Conservation (phyloP, 2,329 filamentous ascomycete genomes). For the Microdochium trichocladiopsis region DNA sequence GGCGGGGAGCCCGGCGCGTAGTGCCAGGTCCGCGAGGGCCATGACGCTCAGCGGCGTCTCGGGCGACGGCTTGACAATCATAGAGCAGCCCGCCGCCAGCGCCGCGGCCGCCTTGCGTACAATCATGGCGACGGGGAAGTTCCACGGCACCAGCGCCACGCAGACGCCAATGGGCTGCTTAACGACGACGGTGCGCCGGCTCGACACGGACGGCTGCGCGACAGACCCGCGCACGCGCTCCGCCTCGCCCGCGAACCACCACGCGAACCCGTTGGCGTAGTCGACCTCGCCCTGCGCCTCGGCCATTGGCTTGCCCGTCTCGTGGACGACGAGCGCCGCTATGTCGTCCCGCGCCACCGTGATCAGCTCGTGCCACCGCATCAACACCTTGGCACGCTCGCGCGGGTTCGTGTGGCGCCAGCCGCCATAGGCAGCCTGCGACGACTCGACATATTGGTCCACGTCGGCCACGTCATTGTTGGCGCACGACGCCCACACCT, state of each 20-base stretch:
- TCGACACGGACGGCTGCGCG: background rate
- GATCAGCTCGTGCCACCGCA: conserved; percentile 28
- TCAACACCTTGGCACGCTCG: conserved; percentile 16
- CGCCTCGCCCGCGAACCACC: conserved; percentile 50
- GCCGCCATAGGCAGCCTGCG: background rate
- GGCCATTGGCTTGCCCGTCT: conserved; percentile 50
- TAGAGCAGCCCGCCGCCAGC: conserved; percentile 63
- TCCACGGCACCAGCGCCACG: conserved; percentile 61
- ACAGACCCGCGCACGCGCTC: conserved; percentile 21
- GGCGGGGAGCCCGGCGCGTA: conserved; percentile 59
- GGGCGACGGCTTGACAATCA: conserved; percentile 63
- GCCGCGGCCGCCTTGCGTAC: conserved; percentile 37
- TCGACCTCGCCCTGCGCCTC: conserved; percentile 49
- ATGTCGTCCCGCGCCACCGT: conserved; percentile 26
- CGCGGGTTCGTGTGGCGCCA: conserved; percentile 1
- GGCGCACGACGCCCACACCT: conserved; percentile 1
- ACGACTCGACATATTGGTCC: background rate
- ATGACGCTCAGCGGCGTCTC: conserved; percentile 65
- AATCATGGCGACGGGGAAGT: conserved; percentile 50
- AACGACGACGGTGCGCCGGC: background rate
- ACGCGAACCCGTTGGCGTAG: conserved; percentile 44
- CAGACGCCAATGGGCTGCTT: conserved; percentile 42
- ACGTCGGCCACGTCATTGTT: conserved; percentile 1
- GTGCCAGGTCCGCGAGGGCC: conserved; percentile 56
- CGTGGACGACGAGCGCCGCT: conserved; percentile 30